phyloP scores from a whole-genome alignment of 441 rosid genomes.

The Brassica hybrid region DNA sequence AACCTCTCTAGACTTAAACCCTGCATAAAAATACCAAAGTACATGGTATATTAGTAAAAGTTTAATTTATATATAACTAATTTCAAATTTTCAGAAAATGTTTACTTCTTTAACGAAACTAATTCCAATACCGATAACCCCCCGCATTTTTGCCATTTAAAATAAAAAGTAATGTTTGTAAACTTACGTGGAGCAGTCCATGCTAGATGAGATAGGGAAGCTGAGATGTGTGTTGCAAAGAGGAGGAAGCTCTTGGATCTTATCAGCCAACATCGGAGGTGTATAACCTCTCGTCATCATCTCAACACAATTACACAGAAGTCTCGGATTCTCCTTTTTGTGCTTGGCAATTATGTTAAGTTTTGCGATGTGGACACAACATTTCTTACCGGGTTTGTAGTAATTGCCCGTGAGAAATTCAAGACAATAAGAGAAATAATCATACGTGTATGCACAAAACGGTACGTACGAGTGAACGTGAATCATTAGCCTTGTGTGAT shows the following conservation, averaged over 20 bases:
- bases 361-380: slow-evolving; percentile 46
- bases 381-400: slow-evolving; percentile 42
- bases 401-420: slow-evolving; percentile 43
- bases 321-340: slow-evolving; percentile 42
- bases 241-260: slow-evolving; percentile 42
- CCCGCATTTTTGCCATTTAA: background rate
- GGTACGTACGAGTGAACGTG: slow-evolving; percentile 38
- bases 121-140: background rate
- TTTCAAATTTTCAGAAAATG: background rate
- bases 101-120: background rate
- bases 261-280: slow-evolving; percentile 40
- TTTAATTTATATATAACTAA: slow-evolving; percentile 4
- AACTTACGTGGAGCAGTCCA: slow-evolving; percentile 56
- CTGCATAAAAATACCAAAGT: slow-evolving; percentile 21
- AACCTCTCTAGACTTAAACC: slow-evolving; percentile 17
- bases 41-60: background rate
- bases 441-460: slow-evolving; percentile 40
- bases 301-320: slow-evolving; percentile 56
- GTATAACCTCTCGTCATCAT: slow-evolving; percentile 45
- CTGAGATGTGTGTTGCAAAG: slow-evolving; percentile 48
- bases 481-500: slow-evolving; percentile 21
- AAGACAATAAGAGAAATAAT: slow-evolving; percentile 46
- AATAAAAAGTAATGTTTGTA: background rate
- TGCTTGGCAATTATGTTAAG: slow-evolving; percentile 52
- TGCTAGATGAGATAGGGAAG: slow-evolving; percentile 57